Evolutionary conservation across 176 grass and related monocot species (phyloP), one percentile per base, ranked within the genome.

Genomic region (Avena insularis): DNA sequence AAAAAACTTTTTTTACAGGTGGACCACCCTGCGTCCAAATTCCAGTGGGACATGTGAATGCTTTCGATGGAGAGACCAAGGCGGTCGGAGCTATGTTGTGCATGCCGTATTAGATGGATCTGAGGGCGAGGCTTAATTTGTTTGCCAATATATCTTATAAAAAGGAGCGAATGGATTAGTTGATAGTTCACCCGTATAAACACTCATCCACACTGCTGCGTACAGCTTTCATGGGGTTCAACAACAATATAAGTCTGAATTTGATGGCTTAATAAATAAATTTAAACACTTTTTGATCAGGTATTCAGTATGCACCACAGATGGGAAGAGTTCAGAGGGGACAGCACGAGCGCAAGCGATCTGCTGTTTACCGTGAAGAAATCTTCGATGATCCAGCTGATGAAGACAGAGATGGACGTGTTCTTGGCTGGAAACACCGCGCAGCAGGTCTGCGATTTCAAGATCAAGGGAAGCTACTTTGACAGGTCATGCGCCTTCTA

Each of bases 401-500:
- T 91, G 0, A 94, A 94, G 75, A 94, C 95, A 0, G 74, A 78
- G 73, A 17, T 97, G n/a, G 86, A 94, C 10, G 79, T 97, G 40
- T 97, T 94, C 87, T 69, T 97, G 56, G 84, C 95, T 3, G 75
- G 72, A 2, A 97, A 97, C 84, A 90, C 92, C 1, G 57, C 54
- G 0, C 53, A 90, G 29, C 73, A 87, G 1, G 68, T n/a, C 29
- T 86, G 77, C 4, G 92, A 97, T 66, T 97, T 94, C 83, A 94
- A 91, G 92, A 86, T 97, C 69, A 94, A 80, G 80, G 95, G 92
- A 1, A 97, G 86, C 86, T 97, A 86, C 60, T 83, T 87, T 1
- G 86, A 92, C 33, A 79, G 84, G 7, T 91, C 92, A 0, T 86
- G 81, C 35, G 17, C 46, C 23, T 87, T 97, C 27, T 91, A 92